These are phyloP conservation scores for Pyrus pyrifolia DNA, from an alignment of 306 rosid species.

Conservation along the genomic window DNA sequence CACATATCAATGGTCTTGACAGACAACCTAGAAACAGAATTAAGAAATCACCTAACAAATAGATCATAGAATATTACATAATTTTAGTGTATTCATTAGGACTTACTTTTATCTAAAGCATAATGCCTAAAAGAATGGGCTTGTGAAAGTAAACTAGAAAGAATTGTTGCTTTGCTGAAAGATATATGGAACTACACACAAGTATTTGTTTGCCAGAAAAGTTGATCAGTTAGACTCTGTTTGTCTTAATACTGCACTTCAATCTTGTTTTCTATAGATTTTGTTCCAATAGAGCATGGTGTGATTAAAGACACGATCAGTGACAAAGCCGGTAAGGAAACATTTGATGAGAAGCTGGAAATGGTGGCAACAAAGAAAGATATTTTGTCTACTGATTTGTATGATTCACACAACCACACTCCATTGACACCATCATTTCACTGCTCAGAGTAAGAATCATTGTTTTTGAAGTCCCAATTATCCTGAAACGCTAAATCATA, in stretches of 20 bases:
- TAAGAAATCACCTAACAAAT: background rate
- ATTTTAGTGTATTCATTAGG: background rate
- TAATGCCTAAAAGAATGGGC: background rate
- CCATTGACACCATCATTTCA: slow-evolving; percentile 43
- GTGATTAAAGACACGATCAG: slow-evolving; percentile 15
- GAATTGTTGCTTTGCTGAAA: background rate
- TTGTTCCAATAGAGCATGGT: slow-evolving; percentile 18
- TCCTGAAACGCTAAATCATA: background rate
- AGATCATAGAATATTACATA: background rate
- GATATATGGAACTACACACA: background rate
- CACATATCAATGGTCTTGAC: background rate
- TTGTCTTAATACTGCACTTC: background rate
- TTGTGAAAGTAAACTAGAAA: background rate
- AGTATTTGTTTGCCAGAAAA: background rate
- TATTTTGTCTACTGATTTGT: slow-evolving; percentile 13
- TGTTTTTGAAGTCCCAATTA: background rate
- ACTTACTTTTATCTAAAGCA: background rate
- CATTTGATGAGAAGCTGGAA: slow-evolving; percentile 22
- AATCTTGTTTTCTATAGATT: slow-evolving; percentile 27
- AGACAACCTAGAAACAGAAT: background rate
- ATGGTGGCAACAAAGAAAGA: slow-evolving; percentile 28
- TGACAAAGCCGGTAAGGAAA: slow-evolving; percentile 11
- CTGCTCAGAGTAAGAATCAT: slow-evolving; percentile 39
- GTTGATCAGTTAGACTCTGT: background rate
- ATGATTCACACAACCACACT: slow-evolving; percentile 21